A percentile compares a stretch with the other conserved stretches of the same genome.
These are phyloP conservation scores for Geranium brycei DNA, from an alignment of 345 rosid species.

Conservation along the genomic window DNA sequence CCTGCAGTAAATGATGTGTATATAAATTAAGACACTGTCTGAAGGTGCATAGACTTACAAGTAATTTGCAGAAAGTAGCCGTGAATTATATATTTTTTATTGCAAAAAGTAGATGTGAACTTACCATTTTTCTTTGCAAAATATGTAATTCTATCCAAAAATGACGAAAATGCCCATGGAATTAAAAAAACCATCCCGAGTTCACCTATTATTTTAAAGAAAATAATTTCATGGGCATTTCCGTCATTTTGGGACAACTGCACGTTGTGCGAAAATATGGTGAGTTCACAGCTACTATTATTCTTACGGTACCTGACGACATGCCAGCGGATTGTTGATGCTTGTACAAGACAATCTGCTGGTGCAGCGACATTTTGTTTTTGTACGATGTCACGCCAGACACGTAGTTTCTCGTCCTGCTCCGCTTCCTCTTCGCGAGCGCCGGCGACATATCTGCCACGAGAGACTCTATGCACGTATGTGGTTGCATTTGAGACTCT, in stretches of 20 bases:
- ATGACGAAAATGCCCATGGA: too few species aligned
- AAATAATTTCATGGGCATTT: too few species aligned
- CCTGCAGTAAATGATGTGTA: constrained; percentile 27
- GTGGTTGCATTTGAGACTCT: constrained; percentile 14
- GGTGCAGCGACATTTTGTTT: constrained; percentile 22
- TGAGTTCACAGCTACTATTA: too few species aligned
- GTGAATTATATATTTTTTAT: too few species aligned
- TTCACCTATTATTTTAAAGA: too few species aligned
- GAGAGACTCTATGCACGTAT: constrained; percentile 23
- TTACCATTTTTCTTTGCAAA: too few species aligned
- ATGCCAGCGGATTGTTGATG: constrained; percentile 17
- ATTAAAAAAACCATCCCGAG: too few species aligned
- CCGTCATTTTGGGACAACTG: too few species aligned
- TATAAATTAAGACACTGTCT: neutral
- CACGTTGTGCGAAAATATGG: too few species aligned
- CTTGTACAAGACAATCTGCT: constrained; percentile 18
- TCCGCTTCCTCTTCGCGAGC: constrained; percentile 38
- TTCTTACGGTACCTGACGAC: constrained; percentile 27
- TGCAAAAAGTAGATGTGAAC: too few species aligned
- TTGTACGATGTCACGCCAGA: constrained; percentile 1
- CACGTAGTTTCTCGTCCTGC: constrained; percentile 23
- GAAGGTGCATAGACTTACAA: neutral
- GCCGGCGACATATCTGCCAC: constrained; percentile 21
- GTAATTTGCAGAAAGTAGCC: too few species aligned
- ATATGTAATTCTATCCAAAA: too few species aligned